Evolutionary conservation across 208 protist species (phyloP).

Genomic region (Naegleria gruberi): DNA sequence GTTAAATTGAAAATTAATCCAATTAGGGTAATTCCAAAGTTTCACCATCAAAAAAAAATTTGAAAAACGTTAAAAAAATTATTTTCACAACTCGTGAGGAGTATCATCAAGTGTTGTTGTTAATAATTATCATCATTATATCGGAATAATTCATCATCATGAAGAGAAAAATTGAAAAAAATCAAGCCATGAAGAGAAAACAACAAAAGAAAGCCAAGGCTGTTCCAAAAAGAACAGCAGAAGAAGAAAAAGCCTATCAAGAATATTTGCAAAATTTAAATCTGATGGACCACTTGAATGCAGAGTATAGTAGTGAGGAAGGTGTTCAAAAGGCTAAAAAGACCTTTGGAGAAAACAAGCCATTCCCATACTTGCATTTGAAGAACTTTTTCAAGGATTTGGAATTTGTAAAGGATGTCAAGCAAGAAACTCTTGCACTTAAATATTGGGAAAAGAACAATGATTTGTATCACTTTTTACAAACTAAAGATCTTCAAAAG

Average conservation of each 20-base stretch:
- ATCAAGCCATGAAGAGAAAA: too few species aligned
- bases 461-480: conserved; percentile 17
- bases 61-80: too few species aligned
- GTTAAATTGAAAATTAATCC: too few species aligned
- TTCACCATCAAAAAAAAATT: too few species aligned
- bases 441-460: conserved; percentile 21
- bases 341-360: not conserved
- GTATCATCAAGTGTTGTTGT: too few species aligned
- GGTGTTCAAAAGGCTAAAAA: not conserved
- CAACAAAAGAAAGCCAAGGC: not conserved
- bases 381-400: conserved; percentile 6
- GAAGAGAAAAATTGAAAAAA: too few species aligned
- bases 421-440: not conserved
- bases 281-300: not conserved
- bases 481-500: conserved; percentile 23
- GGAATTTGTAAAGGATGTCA: not conserved
- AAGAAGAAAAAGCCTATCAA: not conserved
- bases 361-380: not conserved
- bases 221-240: not conserved
- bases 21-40: too few species aligned
- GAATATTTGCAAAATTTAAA: not conserved
- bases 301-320: not conserved
- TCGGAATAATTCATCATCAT: too few species aligned
- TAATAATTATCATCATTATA: too few species aligned
- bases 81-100: too few species aligned